Evolutionary conservation across 192 early-diverging fungal species (phyloP).

Genomic region (Rhizoclosmatium sp.): DNA sequence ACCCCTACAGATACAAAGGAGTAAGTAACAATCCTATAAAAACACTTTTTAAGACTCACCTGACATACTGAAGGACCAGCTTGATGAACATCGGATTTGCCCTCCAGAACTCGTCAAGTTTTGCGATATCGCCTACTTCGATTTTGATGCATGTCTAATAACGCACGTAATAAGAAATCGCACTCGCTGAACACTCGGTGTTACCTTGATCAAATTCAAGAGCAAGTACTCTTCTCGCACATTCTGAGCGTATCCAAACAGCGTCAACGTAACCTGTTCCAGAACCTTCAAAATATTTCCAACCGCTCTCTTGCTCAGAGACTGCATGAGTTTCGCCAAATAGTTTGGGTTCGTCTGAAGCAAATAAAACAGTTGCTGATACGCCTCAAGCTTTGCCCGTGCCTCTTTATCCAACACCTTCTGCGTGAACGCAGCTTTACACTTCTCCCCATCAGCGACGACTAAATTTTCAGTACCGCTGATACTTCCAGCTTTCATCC

Average conservation of each 20-base stretch:
- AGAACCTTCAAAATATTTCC: constrained; percentile 80
- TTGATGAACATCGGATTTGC: constrained; percentile 98
- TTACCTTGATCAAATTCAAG: constrained; percentile 89
- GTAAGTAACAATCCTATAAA: constrained; percentile 24
- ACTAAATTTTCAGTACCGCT: neutral
- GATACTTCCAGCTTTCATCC: constrained; percentile 36
- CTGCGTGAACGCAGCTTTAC: constrained; percentile 67
- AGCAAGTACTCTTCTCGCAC: constrained; percentile 94
- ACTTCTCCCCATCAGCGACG: constrained; percentile 38
- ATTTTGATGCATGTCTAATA: constrained; percentile 75
- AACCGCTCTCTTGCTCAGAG: constrained; percentile 81
- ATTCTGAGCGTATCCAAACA: constrained; percentile 98
- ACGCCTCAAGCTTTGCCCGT: constrained; percentile 75
- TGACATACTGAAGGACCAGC: constrained; percentile 92
- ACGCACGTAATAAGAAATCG: neutral
- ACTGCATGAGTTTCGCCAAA: constrained; percentile 85
- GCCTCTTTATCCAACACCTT: constrained; percentile 88
- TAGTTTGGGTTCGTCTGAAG: constrained; percentile 97
- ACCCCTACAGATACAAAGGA: constrained; percentile 72
- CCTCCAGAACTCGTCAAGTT: constrained; percentile 89
- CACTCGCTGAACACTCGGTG: too few relatives aligned
- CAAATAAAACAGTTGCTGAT: constrained; percentile 95
- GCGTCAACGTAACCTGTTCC: constrained; percentile 87
- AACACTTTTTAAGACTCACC: constrained; percentile 57
- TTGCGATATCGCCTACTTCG: constrained; percentile 85